Conservation (phyloP, 2,329 filamentous ascomycete species). For the Hirsutella thompsonii region DNA sequence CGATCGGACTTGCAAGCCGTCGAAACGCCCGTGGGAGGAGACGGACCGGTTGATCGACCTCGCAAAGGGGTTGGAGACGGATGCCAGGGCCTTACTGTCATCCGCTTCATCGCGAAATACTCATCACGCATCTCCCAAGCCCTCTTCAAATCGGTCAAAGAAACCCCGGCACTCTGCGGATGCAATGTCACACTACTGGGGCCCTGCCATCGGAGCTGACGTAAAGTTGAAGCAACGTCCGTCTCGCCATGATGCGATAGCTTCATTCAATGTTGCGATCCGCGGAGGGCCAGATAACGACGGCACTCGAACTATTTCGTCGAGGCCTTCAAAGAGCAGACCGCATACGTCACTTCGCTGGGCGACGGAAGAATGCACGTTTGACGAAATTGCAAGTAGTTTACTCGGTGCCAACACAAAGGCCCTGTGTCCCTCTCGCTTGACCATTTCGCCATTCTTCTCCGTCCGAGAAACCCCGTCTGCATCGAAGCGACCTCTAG, state of each 20-base stretch:
- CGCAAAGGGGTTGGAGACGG: conserved; percentile 14
- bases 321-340: no score
- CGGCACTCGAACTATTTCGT: no score
- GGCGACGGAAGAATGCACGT: neutral
- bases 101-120: conserved; percentile 1
- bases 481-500: conserved; percentile 19
- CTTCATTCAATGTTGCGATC: conserved; percentile 1
- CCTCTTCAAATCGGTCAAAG: neutral
- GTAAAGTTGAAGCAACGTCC: neutral
- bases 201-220: neutral
- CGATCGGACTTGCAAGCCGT: conserved; percentile 1
- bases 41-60: conserved; percentile 22
- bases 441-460: conserved; percentile 21
- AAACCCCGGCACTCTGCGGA: neutral
- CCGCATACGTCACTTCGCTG: neutral
- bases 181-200: conserved; percentile 17
- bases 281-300: neutral
- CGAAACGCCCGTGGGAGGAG: conserved; percentile 15
- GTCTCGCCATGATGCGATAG: conserved; percentile 1
- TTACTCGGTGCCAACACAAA: neutral
- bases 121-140: neutral
- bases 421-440: neutral
- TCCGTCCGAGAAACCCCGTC: conserved; percentile 5
- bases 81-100: conserved; percentile 9
- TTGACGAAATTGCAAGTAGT: neutral